Evolutionary conservation across 805 yeast genomes (phyloP).

Genomic region (Metschnikowia chrysomelidarum): DNA sequence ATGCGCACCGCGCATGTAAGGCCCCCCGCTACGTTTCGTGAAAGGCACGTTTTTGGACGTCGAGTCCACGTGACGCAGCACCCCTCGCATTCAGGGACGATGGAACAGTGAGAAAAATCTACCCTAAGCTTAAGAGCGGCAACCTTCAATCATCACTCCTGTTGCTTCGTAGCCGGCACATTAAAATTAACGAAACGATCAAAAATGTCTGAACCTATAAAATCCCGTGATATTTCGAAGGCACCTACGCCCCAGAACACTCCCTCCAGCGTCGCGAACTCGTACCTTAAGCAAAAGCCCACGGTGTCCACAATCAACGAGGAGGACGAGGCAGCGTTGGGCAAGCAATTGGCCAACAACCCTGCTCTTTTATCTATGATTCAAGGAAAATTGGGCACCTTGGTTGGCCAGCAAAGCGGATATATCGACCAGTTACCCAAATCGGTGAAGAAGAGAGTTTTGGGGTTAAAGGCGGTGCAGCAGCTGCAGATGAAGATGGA

Average conservation of each 20-base stretch:
- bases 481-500: constrained; percentile 77
- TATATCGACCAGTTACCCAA: constrained; percentile 77
- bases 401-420: constrained; percentile 85
- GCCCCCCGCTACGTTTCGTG: no score
- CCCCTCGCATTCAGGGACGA: no score
- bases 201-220: constrained; percentile 88
- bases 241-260: constrained; percentile 99
- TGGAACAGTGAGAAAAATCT: constrained; percentile 1
- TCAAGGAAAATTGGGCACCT: constrained; percentile 80
- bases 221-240: constrained; percentile 70
- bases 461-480: constrained; percentile 81
- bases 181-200: neutral
- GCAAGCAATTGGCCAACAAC: constrained; percentile 61
- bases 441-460: constrained; percentile 69
- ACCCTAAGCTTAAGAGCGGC: no score
- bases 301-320: constrained; percentile 67
- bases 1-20: no score
- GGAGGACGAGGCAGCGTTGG: constrained; percentile 29
- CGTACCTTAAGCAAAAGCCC: constrained; percentile 64
- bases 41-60: no score
- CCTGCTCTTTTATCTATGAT: constrained; percentile 85
- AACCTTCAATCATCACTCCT: no score
- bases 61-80: no score
- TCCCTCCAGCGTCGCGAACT: constrained; percentile 81
- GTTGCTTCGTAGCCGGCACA: no score